phyloP scores from a whole-genome alignment of 305 asterid species.

The Solanum hybrid region DNA sequence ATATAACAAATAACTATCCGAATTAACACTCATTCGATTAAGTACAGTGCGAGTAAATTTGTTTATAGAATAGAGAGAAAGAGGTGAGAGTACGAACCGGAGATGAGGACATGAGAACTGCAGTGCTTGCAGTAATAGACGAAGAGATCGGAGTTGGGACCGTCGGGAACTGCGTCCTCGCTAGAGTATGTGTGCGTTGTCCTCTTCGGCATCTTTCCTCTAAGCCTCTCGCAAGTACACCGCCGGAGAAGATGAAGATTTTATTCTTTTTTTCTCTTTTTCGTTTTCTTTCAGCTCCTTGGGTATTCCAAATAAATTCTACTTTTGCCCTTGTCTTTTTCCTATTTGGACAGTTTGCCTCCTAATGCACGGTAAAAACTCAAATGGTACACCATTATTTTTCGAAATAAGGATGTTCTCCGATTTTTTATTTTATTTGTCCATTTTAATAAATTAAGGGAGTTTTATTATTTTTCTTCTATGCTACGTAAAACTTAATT shows the following conservation, averaged over 20 bases:
- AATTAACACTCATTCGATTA: background rate
- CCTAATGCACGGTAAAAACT: background rate
- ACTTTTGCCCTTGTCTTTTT: background rate
- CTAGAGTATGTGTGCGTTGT: slow-evolving; percentile 96
- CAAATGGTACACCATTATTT: background rate
- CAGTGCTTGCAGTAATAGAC: slow-evolving; percentile 97
- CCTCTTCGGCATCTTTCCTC: slow-evolving; percentile 68
- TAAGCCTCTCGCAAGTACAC: background rate
- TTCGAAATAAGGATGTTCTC: background rate
- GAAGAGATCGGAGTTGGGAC: slow-evolving; percentile 86
- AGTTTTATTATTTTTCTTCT: background rate
- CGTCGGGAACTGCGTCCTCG: slow-evolving; percentile 88
- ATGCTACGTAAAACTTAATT: background rate
- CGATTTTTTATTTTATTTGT: background rate
- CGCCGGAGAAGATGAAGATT: background rate
- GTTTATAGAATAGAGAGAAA: background rate
- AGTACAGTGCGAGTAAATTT: background rate
- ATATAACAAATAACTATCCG: background rate
- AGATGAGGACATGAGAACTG: slow-evolving; percentile 91
- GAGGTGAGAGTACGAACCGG: slow-evolving; percentile 35
- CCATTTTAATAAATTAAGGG: background rate
- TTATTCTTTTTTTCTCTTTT: background rate
- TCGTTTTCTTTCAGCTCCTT: background rate
- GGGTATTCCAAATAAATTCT: background rate
- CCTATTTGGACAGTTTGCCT: background rate